Evolutionary conservation across 805 yeast species (phyloP).

Genomic region (Wickerhamiella cacticola): DNA sequence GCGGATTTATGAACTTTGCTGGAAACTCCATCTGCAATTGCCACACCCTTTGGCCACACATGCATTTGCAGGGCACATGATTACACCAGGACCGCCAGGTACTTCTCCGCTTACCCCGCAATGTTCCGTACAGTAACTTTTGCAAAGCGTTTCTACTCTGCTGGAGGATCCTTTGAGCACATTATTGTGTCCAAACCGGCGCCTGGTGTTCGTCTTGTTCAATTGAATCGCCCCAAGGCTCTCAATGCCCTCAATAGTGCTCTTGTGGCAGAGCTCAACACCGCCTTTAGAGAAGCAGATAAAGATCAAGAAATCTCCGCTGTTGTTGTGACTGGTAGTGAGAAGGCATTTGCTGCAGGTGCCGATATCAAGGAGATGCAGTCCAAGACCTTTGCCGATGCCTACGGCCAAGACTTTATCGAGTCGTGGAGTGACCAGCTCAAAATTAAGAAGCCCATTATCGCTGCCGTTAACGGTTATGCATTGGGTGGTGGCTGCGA

Average conservation of each 20-base stretch:
- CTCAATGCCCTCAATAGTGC: constrained; percentile 34
- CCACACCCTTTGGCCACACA: neutral
- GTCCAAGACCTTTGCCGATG: constrained; percentile 30
- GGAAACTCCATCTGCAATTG: constrained; percentile 9
- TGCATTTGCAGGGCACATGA: neutral
- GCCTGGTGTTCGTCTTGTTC: constrained; percentile 32
- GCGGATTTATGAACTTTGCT: neutral
- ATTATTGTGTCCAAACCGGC: constrained; percentile 32
- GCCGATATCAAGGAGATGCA: constrained; percentile 45
- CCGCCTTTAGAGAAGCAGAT: constrained; percentile 31
- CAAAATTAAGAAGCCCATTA: constrained; percentile 36
- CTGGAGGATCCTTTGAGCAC: constrained; percentile 28
- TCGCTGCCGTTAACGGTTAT: constrained; percentile 44
- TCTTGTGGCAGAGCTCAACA: constrained; percentile 31
- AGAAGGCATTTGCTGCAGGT: constrained; percentile 43
- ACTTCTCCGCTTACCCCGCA: neutral
- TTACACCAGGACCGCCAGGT: neutral
- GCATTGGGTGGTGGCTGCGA: constrained; percentile 50
- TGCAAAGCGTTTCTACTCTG: constrained; percentile 16
- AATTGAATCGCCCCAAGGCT: constrained; percentile 36
- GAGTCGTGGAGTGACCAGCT: constrained; percentile 34
- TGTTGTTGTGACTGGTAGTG: constrained; percentile 37
- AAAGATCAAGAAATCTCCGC: constrained; percentile 34
- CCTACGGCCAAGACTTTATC: constrained; percentile 30
- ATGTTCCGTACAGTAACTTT: constrained; percentile 7